These are phyloP conservation scores for Sarcodon sp. DNA, from an alignment of 768 basidiomycete species.

Conservation along the genomic window DNA sequence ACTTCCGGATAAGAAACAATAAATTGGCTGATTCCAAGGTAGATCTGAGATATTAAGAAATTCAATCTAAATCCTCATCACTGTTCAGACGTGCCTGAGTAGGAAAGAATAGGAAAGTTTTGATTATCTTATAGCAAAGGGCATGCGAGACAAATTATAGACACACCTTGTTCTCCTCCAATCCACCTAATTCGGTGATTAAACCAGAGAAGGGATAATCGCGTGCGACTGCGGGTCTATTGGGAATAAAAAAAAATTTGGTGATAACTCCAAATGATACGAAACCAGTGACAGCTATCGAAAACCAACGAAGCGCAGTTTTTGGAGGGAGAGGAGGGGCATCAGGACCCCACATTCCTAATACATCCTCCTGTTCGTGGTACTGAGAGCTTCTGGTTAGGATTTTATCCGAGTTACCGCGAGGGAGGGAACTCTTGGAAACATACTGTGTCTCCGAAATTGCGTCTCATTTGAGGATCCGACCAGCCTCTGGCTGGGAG, in stretches of 20 bases:
- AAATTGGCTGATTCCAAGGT: background rate
- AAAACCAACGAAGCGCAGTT: slow-evolving; percentile 52
- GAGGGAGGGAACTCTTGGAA: slow-evolving; percentile 1
- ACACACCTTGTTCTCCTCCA: slow-evolving; percentile 66
- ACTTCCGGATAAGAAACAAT: no score
- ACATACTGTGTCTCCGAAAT: slow-evolving; percentile 68
- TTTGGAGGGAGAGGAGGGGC: slow-evolving; percentile 46
- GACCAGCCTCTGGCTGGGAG: slow-evolving; percentile 61
- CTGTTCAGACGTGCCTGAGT: background rate
- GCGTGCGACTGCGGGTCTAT: slow-evolving; percentile 53
- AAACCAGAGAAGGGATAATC: slow-evolving; percentile 71
- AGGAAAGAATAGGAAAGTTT: background rate
- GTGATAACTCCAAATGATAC: slow-evolving; percentile 47
- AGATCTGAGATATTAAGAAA: background rate
- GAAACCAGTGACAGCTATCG: slow-evolving; percentile 48
- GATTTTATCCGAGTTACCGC: slow-evolving; percentile 3
- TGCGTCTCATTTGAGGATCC: slow-evolving; percentile 63
- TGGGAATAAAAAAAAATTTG: slow-evolving; percentile 42
- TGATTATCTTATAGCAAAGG: background rate
- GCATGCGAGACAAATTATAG: background rate
- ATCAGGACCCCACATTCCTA: slow-evolving; percentile 86
- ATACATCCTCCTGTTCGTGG: slow-evolving; percentile 68
- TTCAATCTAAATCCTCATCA: background rate
- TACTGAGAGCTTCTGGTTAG: slow-evolving; percentile 29
- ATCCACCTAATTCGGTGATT: slow-evolving; percentile 64